Base-by-base conservation (phyloP, 495 filamentous ascomycete genomes). In the Aspergillus leporis region DNA sequence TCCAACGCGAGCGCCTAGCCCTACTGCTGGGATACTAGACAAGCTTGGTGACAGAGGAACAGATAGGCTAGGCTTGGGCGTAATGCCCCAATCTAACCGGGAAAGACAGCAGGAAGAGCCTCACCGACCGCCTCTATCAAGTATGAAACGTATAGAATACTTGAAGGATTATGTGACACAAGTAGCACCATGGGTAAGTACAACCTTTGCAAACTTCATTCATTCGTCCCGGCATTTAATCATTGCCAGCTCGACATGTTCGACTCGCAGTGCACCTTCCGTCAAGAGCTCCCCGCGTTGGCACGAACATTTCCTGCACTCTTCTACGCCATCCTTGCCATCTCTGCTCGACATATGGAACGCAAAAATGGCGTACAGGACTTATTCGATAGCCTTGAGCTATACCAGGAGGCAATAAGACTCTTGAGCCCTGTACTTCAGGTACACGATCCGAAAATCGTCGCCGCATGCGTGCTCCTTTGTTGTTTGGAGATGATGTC, bases 401-500 rank as follows among this genome's bases (percentile, higher is more conserved):
- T 79, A 3, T 78, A 78, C 53, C 77, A 79, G 30, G 73, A 74
- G 58, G 77, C 70, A n/a, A 81, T 80, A 60, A 68, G 72, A 28
- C 61, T 75, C 32, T 61, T 77, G 13, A 66, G 66, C 51, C 75
- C 70, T 3, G 56, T 71, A 8, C 46, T 77, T 16, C 74, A 73
- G 28, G 65, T 72, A 21, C 64, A 71, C 18, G 75, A 78, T 51
- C 66, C 75, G 0, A 74, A 75, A 51, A 70, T 77, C 16, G 64
- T 80, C 13, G 74, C 73, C 0, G 71, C 73, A 1, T 75, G 71
- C 34, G 74, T 77, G 22, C 56, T 80, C 21, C 70, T 77, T 2
- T 79, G 74, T 53, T 76, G 72, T 16, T 57, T 81, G 36, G 78
- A 80, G 60, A 78, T 80, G 77, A 78, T 81, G 77, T 79, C 75